phyloP scores from a whole-genome alignment of 2,329 filamentous ascomycete genomes.

The Tothia fuscella region DNA sequence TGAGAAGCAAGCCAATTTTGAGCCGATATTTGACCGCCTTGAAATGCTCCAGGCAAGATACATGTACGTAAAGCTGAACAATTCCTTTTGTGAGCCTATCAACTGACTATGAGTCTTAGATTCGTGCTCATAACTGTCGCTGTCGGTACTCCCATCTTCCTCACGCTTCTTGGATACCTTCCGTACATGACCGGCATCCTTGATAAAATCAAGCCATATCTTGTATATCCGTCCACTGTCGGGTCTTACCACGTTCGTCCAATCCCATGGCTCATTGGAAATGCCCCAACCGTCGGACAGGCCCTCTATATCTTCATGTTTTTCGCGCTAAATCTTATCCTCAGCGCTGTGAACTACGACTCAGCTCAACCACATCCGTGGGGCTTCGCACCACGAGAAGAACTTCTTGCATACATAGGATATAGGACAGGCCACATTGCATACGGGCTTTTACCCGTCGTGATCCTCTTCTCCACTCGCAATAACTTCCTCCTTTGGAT shows the following conservation, averaged over 20 bases:
- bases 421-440: slow-evolving; percentile 32
- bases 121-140: slow-evolving; percentile 17
- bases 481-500: slow-evolving; percentile 38
- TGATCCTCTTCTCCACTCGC: slow-evolving; percentile 33
- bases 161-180: slow-evolving; percentile 16
- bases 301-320: slow-evolving; percentile 32
- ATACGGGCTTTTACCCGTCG: slow-evolving; percentile 30
- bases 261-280: slow-evolving; percentile 24
- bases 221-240: slow-evolving; percentile 22
- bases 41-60: slow-evolving; percentile 3
- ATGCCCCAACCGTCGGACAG: slow-evolving; percentile 33
- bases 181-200: slow-evolving; percentile 18
- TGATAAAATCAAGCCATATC: slow-evolving; percentile 21
- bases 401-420: slow-evolving; percentile 25
- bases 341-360: slow-evolving; percentile 22
- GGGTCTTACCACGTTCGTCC: slow-evolving; percentile 23
- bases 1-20: slow-evolving; percentile 2
- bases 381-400: slow-evolving; percentile 11
- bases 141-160: slow-evolving; percentile 18
- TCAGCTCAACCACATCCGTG: slow-evolving; percentile 17
- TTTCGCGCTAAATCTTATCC: slow-evolving; percentile 28
- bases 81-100: too few relatives aligned
- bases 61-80: slow-evolving; percentile 1
- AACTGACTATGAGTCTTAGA: neutral
- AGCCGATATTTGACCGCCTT: slow-evolving; percentile 3